A percentile compares a stretch with the other conserved stretches of the same genome.
Evolutionary conservation across 257 asterid genomes (phyloP).

Genomic region (Handroanthus guayacan): DNA sequence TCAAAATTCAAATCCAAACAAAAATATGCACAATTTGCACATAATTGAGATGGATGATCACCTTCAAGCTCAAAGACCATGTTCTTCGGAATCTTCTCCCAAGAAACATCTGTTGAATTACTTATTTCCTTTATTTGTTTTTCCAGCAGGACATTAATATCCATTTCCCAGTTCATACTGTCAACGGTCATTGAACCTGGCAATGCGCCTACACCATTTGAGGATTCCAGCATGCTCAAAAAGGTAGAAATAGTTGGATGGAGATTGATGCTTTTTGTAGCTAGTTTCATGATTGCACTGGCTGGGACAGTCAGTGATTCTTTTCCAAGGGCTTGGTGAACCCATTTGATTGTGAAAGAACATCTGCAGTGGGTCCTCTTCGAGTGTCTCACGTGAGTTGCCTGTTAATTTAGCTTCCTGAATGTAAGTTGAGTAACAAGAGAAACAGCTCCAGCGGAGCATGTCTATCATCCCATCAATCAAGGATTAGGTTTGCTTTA

Average conservation of each 20-base stretch:
- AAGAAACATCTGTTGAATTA: conserved; percentile 42
- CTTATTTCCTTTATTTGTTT: conserved; percentile 57
- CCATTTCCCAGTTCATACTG: conserved; percentile 52
- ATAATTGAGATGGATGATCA: conserved; percentile 29
- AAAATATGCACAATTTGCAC: not conserved
- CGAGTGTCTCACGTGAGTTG: conserved; percentile 55
- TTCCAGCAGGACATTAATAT: conserved; percentile 52
- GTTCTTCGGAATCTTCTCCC: conserved; percentile 28
- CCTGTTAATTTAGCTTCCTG: conserved; percentile 47
- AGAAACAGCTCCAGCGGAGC: conserved; percentile 21
- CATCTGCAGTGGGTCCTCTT: conserved; percentile 69
- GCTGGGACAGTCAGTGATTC: conserved; percentile 50
- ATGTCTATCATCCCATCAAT: conserved; percentile 19
- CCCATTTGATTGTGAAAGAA: conserved; percentile 63
- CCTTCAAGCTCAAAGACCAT: conserved; percentile 42
- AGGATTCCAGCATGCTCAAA: conserved; percentile 47
- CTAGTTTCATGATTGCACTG: conserved; percentile 60
- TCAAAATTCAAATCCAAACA: conserved; percentile 14
- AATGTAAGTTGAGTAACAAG: conserved; percentile 27
- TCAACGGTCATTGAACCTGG: conserved; percentile 39
- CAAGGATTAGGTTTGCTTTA: conserved; percentile 3
- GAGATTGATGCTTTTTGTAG: conserved; percentile 45
- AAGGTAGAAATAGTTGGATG: conserved; percentile 65
- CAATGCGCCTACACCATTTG: conserved; percentile 36
- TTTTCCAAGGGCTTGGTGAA: conserved; percentile 43